These are phyloP conservation scores for Trichoderma koningiopsis DNA, from an alignment of 2,329 filamentous ascomycete species.

Conservation along the genomic window DNA sequence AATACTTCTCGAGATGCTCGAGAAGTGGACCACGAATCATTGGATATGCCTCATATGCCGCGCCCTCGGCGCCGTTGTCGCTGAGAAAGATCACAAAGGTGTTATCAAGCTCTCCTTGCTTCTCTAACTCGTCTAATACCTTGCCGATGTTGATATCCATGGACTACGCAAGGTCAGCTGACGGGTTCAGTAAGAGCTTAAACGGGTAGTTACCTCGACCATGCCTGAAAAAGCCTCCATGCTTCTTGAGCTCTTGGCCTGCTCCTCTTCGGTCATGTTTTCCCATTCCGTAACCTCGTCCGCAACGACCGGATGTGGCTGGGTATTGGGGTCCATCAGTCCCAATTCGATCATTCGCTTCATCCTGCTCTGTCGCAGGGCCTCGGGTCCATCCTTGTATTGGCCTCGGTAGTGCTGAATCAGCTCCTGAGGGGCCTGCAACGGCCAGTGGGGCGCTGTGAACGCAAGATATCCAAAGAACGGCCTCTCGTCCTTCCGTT, in stretches of 20 bases:
- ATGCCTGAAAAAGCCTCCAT: conserved; percentile 67
- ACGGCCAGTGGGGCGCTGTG: conserved; percentile 64
- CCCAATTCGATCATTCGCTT: conserved; percentile 59
- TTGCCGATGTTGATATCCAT: conserved; percentile 64
- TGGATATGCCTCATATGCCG: conserved; percentile 54
- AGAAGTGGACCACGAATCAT: conserved; percentile 50
- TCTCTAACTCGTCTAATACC: conserved; percentile 57
- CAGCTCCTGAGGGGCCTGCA: conserved; percentile 59
- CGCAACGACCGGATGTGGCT: conserved; percentile 41
- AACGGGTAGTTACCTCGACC: conserved; percentile 50
- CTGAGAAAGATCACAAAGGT: conserved; percentile 66
- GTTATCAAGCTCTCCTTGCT: conserved; percentile 61
- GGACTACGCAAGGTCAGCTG: conserved; percentile 25
- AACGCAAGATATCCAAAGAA: conserved; percentile 65
- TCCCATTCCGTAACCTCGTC: conserved; percentile 52
- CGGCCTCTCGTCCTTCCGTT: conserved; percentile 40
- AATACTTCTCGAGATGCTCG: conserved; percentile 57
- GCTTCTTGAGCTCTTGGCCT: conserved; percentile 50
- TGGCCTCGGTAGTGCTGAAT: conserved; percentile 60
- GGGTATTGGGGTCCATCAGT: conserved; percentile 53
- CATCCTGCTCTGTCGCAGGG: conserved; percentile 54
- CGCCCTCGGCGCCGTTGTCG: conserved; percentile 64
- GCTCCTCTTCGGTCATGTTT: conserved; percentile 49
- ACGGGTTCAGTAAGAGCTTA: not conserved
- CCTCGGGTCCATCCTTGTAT: conserved; percentile 63